Conservation (phyloP, 2,329 filamentous ascomycete species). For the Phoma herbarum region DNA sequence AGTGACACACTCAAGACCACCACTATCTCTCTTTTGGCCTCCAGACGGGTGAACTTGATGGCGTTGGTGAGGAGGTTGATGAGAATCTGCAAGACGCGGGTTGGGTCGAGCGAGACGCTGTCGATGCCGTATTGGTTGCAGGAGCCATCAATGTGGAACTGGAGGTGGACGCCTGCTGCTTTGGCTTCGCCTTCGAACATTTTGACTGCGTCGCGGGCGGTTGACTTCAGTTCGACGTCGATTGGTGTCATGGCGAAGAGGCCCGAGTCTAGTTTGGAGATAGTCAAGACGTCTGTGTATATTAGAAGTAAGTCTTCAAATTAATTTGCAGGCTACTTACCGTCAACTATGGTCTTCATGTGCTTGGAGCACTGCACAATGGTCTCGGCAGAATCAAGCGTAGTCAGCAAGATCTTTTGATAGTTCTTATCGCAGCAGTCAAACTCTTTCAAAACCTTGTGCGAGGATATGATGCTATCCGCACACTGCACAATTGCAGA, state of each 20-base stretch:
- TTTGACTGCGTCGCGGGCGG: conserved; percentile 47
- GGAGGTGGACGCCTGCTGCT: conserved; percentile 39
- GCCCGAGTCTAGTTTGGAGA: conserved; percentile 56
- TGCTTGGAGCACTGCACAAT: conserved; percentile 57
- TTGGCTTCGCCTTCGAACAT: conserved; percentile 52
- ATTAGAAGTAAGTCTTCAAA: background rate
- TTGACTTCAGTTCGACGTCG: conserved; percentile 46
- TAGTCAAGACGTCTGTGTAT: conserved; percentile 50
- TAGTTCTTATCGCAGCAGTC: conserved; percentile 22
- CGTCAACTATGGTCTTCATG: conserved; percentile 58
- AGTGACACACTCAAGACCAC: conserved; percentile 47
- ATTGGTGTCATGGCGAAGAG: conserved; percentile 54
- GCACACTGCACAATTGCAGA: conserved; percentile 56
- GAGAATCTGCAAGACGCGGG: conserved; percentile 52
- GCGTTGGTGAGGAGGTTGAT: conserved; percentile 54
- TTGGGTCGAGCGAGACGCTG: conserved; percentile 54
- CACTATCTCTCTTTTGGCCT: conserved; percentile 40
- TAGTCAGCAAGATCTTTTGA: conserved; percentile 29
- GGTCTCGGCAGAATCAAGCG: conserved; percentile 51
- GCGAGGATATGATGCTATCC: conserved; percentile 41
- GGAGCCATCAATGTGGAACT: conserved; percentile 48
- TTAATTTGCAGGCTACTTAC: background rate
- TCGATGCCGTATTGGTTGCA: conserved; percentile 46
- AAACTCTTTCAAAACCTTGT: conserved; percentile 17
- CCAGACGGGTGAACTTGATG: conserved; percentile 56